A percentile compares a stretch with the other conserved stretches of the same genome.
These are phyloP conservation scores for Raffaelea deltoideospora DNA, from an alignment of 2,329 filamentous ascomycete species.

Conservation along the genomic window DNA sequence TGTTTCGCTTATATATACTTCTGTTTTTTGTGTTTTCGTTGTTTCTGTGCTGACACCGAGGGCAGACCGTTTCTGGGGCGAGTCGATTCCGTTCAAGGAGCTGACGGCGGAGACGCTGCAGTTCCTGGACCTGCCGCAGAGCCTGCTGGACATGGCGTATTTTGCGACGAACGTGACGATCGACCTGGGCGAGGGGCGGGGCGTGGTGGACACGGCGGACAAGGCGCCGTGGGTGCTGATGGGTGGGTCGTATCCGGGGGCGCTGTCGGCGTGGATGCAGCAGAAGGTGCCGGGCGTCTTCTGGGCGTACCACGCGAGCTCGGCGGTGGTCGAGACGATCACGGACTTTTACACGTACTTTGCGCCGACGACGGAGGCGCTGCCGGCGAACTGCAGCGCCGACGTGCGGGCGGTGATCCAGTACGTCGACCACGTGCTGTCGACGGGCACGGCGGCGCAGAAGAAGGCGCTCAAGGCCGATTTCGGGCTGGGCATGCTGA, in stretches of 20 bases:
- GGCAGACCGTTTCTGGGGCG: constrained; percentile 23
- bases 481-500: constrained; percentile 29
- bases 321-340: constrained; percentile 36
- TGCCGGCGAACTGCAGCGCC: constrained; percentile 37
- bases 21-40: neutral
- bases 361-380: constrained; percentile 32
- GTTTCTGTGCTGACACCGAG: neutral
- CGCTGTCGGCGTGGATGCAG: constrained; percentile 36
- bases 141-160: constrained; percentile 24
- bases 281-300: constrained; percentile 34
- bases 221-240: constrained; percentile 37
- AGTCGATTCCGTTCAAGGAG: constrained; percentile 20
- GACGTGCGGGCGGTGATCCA: constrained; percentile 35
- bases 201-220: constrained; percentile 23
- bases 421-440: constrained; percentile 30
- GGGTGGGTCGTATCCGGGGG: constrained; percentile 40
- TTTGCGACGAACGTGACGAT: constrained; percentile 27
- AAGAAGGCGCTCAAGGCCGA: constrained; percentile 29
- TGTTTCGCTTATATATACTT: neutral
- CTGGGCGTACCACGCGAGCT: constrained; percentile 40
- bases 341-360: constrained; percentile 40
- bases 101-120: constrained; percentile 21
- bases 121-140: constrained; percentile 24
- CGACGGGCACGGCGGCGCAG: constrained; percentile 20
- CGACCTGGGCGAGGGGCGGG: constrained; percentile 30